A percentile compares a stretch with the other conserved stretches of the same genome.
Evolutionary conservation across 768 basidiomycete species (phyloP).

Genomic region (Phaffia australis): DNA sequence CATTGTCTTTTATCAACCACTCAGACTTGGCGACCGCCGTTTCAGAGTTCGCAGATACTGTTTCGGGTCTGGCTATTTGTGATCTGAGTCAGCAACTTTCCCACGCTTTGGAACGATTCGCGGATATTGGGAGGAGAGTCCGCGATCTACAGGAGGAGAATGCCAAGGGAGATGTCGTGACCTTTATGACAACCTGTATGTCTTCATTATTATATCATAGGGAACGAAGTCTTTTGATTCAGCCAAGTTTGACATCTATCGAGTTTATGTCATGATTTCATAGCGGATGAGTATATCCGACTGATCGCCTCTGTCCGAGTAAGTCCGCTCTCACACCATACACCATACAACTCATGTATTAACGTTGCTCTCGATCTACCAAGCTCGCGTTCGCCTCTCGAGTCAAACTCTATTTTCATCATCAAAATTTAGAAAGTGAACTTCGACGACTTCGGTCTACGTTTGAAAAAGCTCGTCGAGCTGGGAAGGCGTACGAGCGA

Average conservation of each 20-base stretch:
- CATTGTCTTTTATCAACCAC: neutral
- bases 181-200: conserved; percentile 63
- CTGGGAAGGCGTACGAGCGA: conserved; percentile 62
- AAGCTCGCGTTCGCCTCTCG: conserved; percentile 82
- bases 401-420: conserved; percentile 65
- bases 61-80: conserved; percentile 58
- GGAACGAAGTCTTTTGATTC: neutral
- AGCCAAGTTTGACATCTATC: no score
- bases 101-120: conserved; percentile 56
- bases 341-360: neutral
- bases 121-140: conserved; percentile 60
- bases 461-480: conserved; percentile 71
- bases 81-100: conserved; percentile 67
- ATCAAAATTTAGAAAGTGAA: conserved; percentile 71
- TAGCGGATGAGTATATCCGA: conserved; percentile 84
- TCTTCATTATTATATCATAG: neutral
- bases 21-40: conserved; percentile 59
- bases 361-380: no score
- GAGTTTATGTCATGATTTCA: neutral
- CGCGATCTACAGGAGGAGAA: conserved; percentile 65
- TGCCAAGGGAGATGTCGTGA: conserved; percentile 68
- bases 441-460: conserved; percentile 57
- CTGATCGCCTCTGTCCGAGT: conserved; percentile 78
- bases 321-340: conserved; percentile 34
- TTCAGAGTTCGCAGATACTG: conserved; percentile 67